Conservation (phyloP, 768 basidiomycete species). For the Leccinum sublutescens region DNA sequence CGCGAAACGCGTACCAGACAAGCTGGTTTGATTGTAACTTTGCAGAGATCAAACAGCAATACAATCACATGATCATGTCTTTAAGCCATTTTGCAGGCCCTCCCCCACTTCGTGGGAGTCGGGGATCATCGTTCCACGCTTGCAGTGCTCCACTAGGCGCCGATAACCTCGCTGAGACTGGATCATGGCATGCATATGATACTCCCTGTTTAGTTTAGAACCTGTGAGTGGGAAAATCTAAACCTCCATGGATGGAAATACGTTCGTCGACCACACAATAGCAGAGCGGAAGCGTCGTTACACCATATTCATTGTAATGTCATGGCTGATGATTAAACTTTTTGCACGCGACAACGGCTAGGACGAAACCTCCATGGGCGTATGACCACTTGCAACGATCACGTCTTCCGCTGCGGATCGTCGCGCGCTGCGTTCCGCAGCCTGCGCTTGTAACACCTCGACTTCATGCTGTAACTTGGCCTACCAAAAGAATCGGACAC, state of each 20-base stretch:
- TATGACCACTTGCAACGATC: conserved; percentile 30
- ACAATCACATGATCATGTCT: no score
- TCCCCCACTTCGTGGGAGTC: no score
- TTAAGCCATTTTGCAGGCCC: no score
- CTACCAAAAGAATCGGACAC: conserved; percentile 32
- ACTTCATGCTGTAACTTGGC: conserved; percentile 59
- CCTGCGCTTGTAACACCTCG: conserved; percentile 49
- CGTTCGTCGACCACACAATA: background rate
- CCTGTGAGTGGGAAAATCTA: background rate
- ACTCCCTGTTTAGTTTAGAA: background rate
- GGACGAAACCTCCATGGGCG: conserved; percentile 29
- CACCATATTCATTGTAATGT: background rate
- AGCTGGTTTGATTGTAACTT: no score
- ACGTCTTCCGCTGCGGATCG: conserved; percentile 29
- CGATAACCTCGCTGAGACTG: no score
- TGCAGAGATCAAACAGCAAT: no score
- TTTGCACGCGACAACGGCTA: conserved; percentile 4
- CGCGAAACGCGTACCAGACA: no score
- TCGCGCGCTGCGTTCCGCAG: conserved; percentile 43
- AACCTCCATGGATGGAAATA: background rate
- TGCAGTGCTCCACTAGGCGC: no score
- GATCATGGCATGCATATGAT: no score
- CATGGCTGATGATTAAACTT: background rate
- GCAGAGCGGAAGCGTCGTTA: background rate
- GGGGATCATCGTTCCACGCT: no score